Base-by-base conservation (phyloP, 1,284 basidiomycete genomes). In the Ustilago trichophora region DNA sequence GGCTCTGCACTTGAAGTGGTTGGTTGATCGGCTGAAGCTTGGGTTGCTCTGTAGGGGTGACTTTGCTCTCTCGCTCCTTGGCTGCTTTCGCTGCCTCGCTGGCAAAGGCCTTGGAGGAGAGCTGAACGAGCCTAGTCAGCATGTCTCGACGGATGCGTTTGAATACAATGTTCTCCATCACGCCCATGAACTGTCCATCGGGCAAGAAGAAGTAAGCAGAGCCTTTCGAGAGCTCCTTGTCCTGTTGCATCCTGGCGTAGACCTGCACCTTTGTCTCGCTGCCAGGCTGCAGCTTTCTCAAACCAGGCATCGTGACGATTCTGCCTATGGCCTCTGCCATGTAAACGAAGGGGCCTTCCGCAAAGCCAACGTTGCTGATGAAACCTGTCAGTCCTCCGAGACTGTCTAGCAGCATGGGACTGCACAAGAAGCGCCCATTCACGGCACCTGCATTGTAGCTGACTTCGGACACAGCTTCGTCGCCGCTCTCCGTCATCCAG, bases 321-420 rank as follows among this genome's bases (percentile, higher is more conserved):
- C 54, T 35, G 26, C 62, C 62, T 31, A 73, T 69, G 7, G 53
- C 62, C 11, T 73, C 58, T 3, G 66, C 71, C 55, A 73, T 73
- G 48, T 66, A 69, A 19, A 73, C 57, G 15, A 50, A 53, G 16
- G 47, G 42, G 4, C 53, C 57, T 11, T 55, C 56, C 4, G 66
- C 71, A 19, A 73, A 58, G 24, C 57, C 48, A 4, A 73, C 66
- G 18, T 73, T 73, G 58, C 57, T 57, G 52, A 73, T 69, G 38
- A 73, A 73, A 40, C 71, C 71, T 6, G 71, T 62, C 40, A 73
- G 55, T 5, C 59, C 57, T 13, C 71, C 71, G 12, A 73, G 53
- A n/a, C 57, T 55, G 54, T 73, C 71, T 3, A 62, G 58, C 19
- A 73, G 57, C 57, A 65, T 63, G 18, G 71, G 71, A 44, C 52